phyloP scores from a whole-genome alignment of 768 basidiomycete species.

The Boletellus sp. region DNA sequence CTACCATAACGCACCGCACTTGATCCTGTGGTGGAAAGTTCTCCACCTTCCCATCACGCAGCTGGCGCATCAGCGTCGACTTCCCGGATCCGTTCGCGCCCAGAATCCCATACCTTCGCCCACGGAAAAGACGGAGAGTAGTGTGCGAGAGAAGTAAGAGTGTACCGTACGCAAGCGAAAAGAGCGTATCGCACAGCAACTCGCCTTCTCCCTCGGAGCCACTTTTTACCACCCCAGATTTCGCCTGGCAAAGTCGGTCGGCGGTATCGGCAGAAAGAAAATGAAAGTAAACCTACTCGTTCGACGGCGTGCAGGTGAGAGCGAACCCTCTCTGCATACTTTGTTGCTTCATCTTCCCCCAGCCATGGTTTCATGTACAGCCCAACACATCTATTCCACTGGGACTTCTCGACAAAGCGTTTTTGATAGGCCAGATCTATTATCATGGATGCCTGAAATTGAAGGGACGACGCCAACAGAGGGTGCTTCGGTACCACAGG shows the following conservation, averaged over 20 bases:
- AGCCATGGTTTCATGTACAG: slow-evolving; percentile 72
- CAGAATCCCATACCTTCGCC: slow-evolving; percentile 91
- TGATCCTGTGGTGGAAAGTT: slow-evolving; percentile 90
- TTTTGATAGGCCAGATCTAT: slow-evolving; percentile 70
- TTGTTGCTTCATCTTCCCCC: slow-evolving; percentile 42
- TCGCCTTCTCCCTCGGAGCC: slow-evolving; percentile 71
- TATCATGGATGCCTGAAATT: slow-evolving; percentile 70
- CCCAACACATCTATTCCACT: slow-evolving; percentile 71
- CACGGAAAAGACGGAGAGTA: slow-evolving; percentile 81
- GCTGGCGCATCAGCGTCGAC: slow-evolving; percentile 92
- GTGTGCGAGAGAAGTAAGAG: slow-evolving; percentile 93
- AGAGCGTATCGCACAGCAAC: slow-evolving; percentile 86
- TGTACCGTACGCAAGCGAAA: slow-evolving; percentile 95
- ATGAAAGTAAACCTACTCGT: slow-evolving; percentile 40
- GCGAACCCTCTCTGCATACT: slow-evolving; percentile 62
- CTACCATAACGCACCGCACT: slow-evolving; percentile 92
- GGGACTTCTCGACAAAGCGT: slow-evolving; percentile 48
- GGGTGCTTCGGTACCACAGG: slow-evolving; percentile 53
- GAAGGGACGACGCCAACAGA: slow-evolving; percentile 55
- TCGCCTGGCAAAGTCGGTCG: slow-evolving; percentile 44
- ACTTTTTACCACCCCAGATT: slow-evolving; percentile 42
- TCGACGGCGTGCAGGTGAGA: slow-evolving; percentile 76
- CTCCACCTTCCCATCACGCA: slow-evolving; percentile 92
- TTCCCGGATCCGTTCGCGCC: slow-evolving; percentile 97
- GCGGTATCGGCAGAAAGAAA: neutral